Evolutionary conservation across 345 rosid genomes (phyloP), one percentile per base, ranked within the genome.

Genomic region (Balakata baccata): DNA sequence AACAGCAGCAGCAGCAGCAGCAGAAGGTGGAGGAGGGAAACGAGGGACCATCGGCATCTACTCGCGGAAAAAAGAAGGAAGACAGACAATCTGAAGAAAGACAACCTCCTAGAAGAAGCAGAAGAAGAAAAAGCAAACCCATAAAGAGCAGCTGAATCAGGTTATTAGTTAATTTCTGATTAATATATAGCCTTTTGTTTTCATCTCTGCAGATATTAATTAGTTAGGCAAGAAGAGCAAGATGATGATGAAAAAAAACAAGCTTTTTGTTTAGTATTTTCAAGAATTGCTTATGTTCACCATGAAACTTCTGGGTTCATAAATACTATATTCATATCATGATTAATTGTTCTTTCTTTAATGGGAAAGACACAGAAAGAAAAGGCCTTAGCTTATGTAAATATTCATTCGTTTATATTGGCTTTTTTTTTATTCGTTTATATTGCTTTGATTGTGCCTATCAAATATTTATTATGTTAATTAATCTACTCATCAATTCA

Each of bases 81-180:
- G 58, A 45, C 16, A 56, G 18, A 62, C 5, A 64, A 53, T 37
- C 66, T 47, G 65, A 45, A 68, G 71, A 14, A 9, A 71, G 54
- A 29, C 78, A 74, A 67, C 79, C 82, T 51, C 82, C 86, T 37
- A 80, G 79, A 65, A 88, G 89, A 75, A 87, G 90, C 80, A 75
- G 85, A 77, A 84, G 97, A 61, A 87, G 92, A 71, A 93, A 93
- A 82, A 86, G 81, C 85, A 85, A 84, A 73, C 98, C 98, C 77
- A 87, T 86, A 62, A 93, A 93, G 85, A 90, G 98, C 86, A 82
- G 90, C 88, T 90, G 81, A 84, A 39, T 22, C n/a, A 37, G 51
- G 69, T 38, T 29, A 2, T 11, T 74, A 34, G 25, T n/a, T 61
- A 46, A 41, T n/a, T 43, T n/a, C 9, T 38, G 16, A 73, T 45